These are phyloP conservation scores for Lasiodiplodia citricola DNA, from an alignment of 2,329 filamentous ascomycete genomes.

Conservation along the genomic window DNA sequence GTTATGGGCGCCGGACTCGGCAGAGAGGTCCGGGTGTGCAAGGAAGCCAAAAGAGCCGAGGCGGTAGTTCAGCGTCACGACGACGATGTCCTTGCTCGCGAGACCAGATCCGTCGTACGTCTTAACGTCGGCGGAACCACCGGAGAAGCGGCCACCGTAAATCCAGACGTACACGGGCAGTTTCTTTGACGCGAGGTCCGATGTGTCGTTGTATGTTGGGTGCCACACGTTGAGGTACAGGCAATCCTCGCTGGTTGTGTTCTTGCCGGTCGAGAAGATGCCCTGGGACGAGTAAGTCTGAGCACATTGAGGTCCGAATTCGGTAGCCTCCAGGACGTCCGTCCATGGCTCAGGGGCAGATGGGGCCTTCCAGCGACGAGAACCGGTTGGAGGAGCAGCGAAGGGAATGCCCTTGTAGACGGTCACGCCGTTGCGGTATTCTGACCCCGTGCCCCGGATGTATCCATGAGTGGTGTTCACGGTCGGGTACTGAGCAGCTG, in stretches of 20 bases:
- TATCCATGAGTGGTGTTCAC: conserved; percentile 11
- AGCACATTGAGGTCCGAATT: conserved; percentile 24
- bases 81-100: conserved; percentile 32
- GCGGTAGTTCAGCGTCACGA: conserved; percentile 42
- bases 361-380: conserved; percentile 21
- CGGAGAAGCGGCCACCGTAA: conserved; percentile 43
- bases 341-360: conserved; percentile 14
- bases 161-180: conserved; percentile 56
- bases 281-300: conserved; percentile 5
- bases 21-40: conserved; percentile 6
- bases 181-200: background rate
- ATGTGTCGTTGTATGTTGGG: conserved; percentile 21
- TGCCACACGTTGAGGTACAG: conserved; percentile 42
- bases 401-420: conserved; percentile 23
- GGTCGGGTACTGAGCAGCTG: background rate
- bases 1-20: conserved; percentile 18
- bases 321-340: conserved; percentile 15
- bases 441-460: background rate
- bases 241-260: conserved; percentile 32
- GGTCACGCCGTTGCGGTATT: background rate
- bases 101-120: conserved; percentile 32
- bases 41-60: conserved; percentile 51
- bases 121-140: conserved; percentile 15
- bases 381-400: conserved; percentile 26
- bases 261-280: conserved; percentile 19